Evolutionary conservation across 176 grass and related monocot species (phyloP).

Genomic region (Melocanna baccifera): DNA sequence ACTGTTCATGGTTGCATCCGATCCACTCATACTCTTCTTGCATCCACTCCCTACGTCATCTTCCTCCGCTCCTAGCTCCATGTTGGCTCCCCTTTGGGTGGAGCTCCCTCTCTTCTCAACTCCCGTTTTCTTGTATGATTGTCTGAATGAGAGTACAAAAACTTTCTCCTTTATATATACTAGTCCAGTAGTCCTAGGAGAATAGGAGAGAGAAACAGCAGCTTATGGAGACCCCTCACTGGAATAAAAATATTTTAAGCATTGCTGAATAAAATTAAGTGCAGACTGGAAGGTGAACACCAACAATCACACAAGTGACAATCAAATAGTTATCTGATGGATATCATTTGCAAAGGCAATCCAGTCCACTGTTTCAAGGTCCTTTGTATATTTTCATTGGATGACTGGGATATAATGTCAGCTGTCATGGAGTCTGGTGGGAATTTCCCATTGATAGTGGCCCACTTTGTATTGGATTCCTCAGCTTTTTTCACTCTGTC

Average conservation of each 20-base stretch:
- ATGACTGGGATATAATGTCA: conserved; percentile 23
- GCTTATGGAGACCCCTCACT: conserved; percentile 30
- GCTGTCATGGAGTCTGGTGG: conserved; percentile 11
- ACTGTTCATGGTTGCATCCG: conserved; percentile 38
- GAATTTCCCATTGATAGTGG: conserved; percentile 24
- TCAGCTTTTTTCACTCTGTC: conserved; percentile 12
- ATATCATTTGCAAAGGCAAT: neutral
- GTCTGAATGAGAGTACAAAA: conserved; percentile 13
- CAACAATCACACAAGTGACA: conserved; percentile 27
- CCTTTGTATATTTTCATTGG: conserved; percentile 12
- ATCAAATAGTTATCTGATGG: conserved; percentile 16
- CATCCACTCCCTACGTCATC: conserved; percentile 12
- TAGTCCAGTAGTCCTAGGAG: neutral
- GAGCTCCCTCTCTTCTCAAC: conserved; percentile 14
- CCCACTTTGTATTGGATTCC: conserved; percentile 36
- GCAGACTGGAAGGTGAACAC: conserved; percentile 15
- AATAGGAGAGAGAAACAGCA: neutral
- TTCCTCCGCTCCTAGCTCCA: conserved; percentile 39
- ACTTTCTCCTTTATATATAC: conserved; percentile 35
- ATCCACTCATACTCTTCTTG: conserved; percentile 25
- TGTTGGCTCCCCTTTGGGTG: conserved; percentile 13
- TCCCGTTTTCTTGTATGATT: neutral
- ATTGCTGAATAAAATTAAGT: conserved; percentile 25
- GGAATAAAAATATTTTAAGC: conserved; percentile 3
- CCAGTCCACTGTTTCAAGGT: conserved; percentile 3